Base-by-base conservation (phyloP, 2,329 filamentous ascomycete species). In the Aspergillus flavus region DNA sequence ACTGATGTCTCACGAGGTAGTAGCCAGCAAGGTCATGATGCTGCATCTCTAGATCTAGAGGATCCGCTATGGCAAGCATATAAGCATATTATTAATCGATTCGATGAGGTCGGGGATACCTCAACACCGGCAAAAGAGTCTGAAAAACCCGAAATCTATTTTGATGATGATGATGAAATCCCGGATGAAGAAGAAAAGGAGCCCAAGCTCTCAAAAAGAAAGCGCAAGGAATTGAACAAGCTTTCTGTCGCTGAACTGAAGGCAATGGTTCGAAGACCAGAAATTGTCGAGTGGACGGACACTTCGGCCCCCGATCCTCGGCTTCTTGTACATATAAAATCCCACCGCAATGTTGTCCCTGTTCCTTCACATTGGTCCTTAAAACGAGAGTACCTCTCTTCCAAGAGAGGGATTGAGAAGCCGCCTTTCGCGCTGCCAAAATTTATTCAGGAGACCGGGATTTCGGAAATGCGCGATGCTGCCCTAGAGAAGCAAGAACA, bases 221-320 rank as follows among this genome's bases (percentile, higher is more conserved):
- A 96, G 80, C 87, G 91, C 69, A 99, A 98, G 82, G 88, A 91
- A 80, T 85, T 93, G 75, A 96, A 91, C 81, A 97, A 96, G 79
- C 84, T 98, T 36, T 96, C 94, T 7, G 92, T 99, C 64, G 95
- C 95, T 56, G 93, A 98, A 79, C 86, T 99, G 67, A 99, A 99
- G 80, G 92, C 94, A 6, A 82, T 97, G 61, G 95, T 97, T 64
- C 87, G 85, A 71, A 94, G 94, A 70, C 95, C 95, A 2, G 95
- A 99, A 78, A 88, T 97, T 11, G 94, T 99, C 6, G 95, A 99
- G 73, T 98, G 95, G 95, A 95, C 96, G 60, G 95, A 99, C 75
- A 92, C 92, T 14, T 96, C 93, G 19, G 94, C 95, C 0, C 88
- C 91, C 30, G 94, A 99, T 75, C 95, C 95, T 16, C 87, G 90